A percentile compares a stretch with the other conserved stretches of the same genome.
These are phyloP conservation scores for Dryas octopetala DNA, from an alignment of 306 rosid genomes.

Conservation along the genomic window DNA sequence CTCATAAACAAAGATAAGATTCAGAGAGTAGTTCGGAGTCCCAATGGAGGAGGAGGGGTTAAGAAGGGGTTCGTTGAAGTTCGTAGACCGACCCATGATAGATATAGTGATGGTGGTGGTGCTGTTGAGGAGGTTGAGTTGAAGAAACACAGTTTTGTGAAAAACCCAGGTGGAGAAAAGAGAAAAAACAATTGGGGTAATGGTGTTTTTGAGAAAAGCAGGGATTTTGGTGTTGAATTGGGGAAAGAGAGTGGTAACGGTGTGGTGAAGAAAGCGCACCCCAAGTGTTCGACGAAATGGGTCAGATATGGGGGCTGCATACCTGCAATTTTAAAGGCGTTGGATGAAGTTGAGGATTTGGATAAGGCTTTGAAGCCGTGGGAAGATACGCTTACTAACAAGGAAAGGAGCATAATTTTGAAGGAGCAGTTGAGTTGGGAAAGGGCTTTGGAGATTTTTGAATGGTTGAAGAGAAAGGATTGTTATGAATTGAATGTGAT, in stretches of 20 bases:
- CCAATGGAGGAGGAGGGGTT: constrained; percentile 25
- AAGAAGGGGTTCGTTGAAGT: constrained; percentile 28
- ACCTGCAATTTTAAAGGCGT: constrained; percentile 55
- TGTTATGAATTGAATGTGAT: constrained; percentile 69
- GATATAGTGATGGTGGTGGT: not conserved
- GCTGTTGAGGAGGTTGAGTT: constrained; percentile 26
- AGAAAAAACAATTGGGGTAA: not conserved
- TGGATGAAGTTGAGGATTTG: constrained; percentile 54
- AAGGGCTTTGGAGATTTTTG: constrained; percentile 63
- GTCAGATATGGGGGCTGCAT: constrained; percentile 53
- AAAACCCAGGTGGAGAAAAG: constrained; percentile 30
- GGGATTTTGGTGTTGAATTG: constrained; percentile 19
- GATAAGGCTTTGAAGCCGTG: constrained; percentile 66
- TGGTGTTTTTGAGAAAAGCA: constrained; percentile 21
- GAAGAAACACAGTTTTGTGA: constrained; percentile 32
- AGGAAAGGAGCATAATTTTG: constrained; percentile 71
- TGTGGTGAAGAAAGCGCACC: constrained; percentile 40
- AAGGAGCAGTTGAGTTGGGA: constrained; percentile 66
- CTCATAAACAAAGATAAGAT: constrained; percentile 28
- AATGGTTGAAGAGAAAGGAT: constrained; percentile 68
- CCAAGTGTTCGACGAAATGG: constrained; percentile 72
- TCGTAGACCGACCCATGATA: constrained; percentile 18
- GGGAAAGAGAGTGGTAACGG: not conserved
- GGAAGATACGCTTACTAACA: constrained; percentile 48
- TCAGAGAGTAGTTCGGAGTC: constrained; percentile 28